Base-by-base conservation (phyloP, 371 early-diverging fungal genomes). In the Rhizomucor miehei region DNA sequence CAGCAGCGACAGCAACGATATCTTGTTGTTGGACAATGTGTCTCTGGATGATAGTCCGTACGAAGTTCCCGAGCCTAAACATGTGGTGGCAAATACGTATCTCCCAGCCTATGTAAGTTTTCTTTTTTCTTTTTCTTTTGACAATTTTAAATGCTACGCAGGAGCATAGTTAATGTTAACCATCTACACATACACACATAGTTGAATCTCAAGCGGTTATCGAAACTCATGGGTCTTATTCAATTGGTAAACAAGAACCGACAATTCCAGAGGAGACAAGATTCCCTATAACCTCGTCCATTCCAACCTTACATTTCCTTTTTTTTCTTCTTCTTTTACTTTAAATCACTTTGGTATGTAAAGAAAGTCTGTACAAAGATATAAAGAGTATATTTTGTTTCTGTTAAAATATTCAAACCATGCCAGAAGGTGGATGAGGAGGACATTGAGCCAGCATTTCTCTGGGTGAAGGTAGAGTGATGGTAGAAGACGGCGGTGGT, bases 21-120 rank as follows among this genome's bases (percentile, higher is more conserved):
- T 86, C 21, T 72, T 97, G 44, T 75, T 97, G 58, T 71, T 95
- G 9, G 98, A 97, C 44, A 85, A 87, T 53, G 86, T 87, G 35
- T 83, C 88, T 8, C 73, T 90, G 43, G 89, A 87, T 58, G 89
- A 91, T 52, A 79, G 77, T 52, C 73, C 73, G 5, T 86, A 83
- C 52, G 83, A 84, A 61, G 74, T 77, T 19, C 86, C 86, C 16
- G 79, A 77, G 52, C 75, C 82, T 12, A 75, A 83, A 24, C 71
- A 71, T 25, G 80, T 82, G 12, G 72, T 67, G n/a, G 71, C 74
- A 10, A 82, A 73, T 43, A 71, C 76, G 20, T 86, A 84, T 59
- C 63, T 86, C 24, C 84, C 86, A 17, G 63, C 66, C 20, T 81
- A 73, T 65, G 68, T 67, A 67, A 45, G 68, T 38, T 11, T 21